Conservation (phyloP, 805 yeast genomes). For the Metschnikowia cerradonensis region DNA sequence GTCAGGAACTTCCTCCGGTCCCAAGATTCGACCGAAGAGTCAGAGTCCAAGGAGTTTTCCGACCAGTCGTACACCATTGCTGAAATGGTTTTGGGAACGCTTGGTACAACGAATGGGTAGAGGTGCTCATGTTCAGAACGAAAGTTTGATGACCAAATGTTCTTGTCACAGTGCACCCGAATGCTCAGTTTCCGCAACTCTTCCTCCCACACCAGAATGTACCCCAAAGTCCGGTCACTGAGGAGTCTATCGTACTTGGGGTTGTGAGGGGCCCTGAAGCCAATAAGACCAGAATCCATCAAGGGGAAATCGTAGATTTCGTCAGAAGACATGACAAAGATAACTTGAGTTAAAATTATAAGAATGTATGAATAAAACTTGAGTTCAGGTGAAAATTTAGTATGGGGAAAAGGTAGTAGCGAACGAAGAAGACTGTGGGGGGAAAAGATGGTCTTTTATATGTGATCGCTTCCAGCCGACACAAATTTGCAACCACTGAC, state of each 20-base stretch:
- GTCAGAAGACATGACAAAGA: neutral
- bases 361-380: neutral
- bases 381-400: neutral
- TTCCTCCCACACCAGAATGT: neutral
- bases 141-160: neutral
- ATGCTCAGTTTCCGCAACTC: neutral
- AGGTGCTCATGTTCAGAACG: neutral
- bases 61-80: neutral
- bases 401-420: neutral
- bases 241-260: neutral
- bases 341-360: neutral
- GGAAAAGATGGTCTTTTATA: neutral
- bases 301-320: neutral
- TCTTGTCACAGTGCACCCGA: neutral
- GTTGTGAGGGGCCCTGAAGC: neutral
- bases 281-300: slow-evolving; percentile 1
- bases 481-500: slow-evolving; percentile 5
- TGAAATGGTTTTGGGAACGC: no score
- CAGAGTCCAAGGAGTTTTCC: neutral
- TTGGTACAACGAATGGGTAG: no score
- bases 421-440: no score
- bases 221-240: neutral
- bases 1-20: neutral
- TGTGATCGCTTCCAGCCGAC: neutral
- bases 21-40: neutral